Conservation (phyloP, 2,329 filamentous ascomycete genomes). For the Chaetomium strumarium region DNA sequence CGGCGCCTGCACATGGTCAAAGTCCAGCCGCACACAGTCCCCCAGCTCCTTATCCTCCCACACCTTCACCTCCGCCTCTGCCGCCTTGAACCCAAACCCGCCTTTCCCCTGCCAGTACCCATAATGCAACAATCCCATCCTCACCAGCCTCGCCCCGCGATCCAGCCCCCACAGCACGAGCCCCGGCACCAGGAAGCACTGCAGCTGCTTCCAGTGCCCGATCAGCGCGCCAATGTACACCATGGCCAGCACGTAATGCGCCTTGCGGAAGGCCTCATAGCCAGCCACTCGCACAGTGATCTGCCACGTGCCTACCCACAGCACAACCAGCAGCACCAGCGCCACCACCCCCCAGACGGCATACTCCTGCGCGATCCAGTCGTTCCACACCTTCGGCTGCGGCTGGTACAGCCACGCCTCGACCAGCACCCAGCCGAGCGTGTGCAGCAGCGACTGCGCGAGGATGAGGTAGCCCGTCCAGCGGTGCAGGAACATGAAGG, state of each 20-base stretch:
- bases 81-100: slow-evolving; percentile 49
- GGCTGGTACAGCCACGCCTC: slow-evolving; percentile 64
- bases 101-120: slow-evolving; percentile 38
- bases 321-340: slow-evolving; percentile 54
- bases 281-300: slow-evolving; percentile 58
- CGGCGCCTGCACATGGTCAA: slow-evolving; percentile 52
- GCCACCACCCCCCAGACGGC: slow-evolving; percentile 70
- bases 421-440: slow-evolving; percentile 63
- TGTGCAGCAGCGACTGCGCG: slow-evolving; percentile 61
- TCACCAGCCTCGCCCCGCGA: slow-evolving; percentile 50
- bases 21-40: slow-evolving; percentile 61
- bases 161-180: slow-evolving; percentile 62
- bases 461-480: slow-evolving; percentile 72
- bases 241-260: slow-evolving; percentile 67
- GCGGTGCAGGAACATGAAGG: slow-evolving; percentile 71
- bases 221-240: slow-evolving; percentile 71
- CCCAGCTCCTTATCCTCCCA: slow-evolving; percentile 54
- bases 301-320: slow-evolving; percentile 54
- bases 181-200: slow-evolving; percentile 63
- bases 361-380: slow-evolving; percentile 59
- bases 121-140: slow-evolving; percentile 56
- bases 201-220: slow-evolving; percentile 64
- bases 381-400: slow-evolving; percentile 53
- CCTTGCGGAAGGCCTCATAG: slow-evolving; percentile 72
- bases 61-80: slow-evolving; percentile 43